Conservation (phyloP, 2,329 filamentous ascomycete species). For the Xylaria sp. region DNA sequence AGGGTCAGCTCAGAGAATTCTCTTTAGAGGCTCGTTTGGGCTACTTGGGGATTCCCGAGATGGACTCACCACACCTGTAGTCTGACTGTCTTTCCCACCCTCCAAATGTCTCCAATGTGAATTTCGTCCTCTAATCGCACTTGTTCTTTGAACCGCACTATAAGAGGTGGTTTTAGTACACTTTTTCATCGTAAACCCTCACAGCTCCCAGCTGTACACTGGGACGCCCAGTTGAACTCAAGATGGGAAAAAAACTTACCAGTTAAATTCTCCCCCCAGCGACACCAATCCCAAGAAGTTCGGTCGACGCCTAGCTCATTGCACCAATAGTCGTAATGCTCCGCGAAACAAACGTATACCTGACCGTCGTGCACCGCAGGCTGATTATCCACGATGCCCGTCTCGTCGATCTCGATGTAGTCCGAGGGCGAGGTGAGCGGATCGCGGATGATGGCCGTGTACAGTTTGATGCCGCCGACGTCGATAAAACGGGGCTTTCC, state of each 20-base stretch:
- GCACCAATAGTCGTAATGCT: conserved; percentile 38
- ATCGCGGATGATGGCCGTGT: conserved; percentile 33
- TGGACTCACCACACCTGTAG: conserved; percentile 31
- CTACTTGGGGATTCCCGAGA: neutral
- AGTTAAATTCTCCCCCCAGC: conserved; percentile 37
- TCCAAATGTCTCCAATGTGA: conserved; percentile 35
- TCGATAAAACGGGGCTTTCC: conserved; percentile 23
- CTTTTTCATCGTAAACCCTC: too few relatives aligned
- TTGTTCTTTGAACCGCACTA: conserved; percentile 25
- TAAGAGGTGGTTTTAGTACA: neutral
- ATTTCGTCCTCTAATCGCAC: conserved; percentile 30
- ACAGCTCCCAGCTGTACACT: too few relatives aligned
- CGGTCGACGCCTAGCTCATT: conserved; percentile 30
- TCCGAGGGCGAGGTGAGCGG: conserved; percentile 27
- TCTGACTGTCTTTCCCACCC: conserved; percentile 29
- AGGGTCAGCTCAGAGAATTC: neutral
- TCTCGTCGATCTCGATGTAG: conserved; percentile 33
- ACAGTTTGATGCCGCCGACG: conserved; percentile 29
- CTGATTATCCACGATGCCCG: conserved; percentile 29
- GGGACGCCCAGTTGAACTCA: too few relatives aligned
- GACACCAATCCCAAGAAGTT: conserved; percentile 33
- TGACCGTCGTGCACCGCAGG: conserved; percentile 36
- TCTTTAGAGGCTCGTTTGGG: neutral
- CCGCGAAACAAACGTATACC: conserved; percentile 34
- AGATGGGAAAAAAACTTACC: conserved; percentile 3